Base-by-base conservation (phyloP, 1,139 yeast genomes). In the Debaryomyces robertsiae region DNA sequence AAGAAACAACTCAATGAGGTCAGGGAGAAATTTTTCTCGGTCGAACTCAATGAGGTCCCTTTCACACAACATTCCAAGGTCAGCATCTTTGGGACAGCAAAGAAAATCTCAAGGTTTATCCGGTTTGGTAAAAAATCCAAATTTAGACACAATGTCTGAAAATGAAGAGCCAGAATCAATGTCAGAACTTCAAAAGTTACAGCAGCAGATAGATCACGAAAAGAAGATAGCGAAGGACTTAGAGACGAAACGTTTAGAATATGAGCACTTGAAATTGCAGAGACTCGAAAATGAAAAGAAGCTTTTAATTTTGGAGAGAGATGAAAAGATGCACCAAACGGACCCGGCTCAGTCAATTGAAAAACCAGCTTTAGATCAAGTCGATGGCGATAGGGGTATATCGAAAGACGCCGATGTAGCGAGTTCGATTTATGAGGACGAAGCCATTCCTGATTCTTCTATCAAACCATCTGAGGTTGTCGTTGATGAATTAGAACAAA, bases 1-100 rank as follows among this genome's bases (percentile, higher is more conserved):
- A 1, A 53, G 78, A 35, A 62, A 61, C 40, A 73, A 73, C 49
- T 69, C 75, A 6, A 62, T 73, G 39, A 57, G 77, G 27, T 55
- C 68, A 2, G 69, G 63, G 4, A 46, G 55, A 36, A 52, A 59
- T 37, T 53, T 62, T 34, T 48, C 60, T 14, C 55, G 70, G 42
- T 46, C 64, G 9, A 53, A 54, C 5, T 61, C 67, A 1, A 41
- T 58, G 38, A 46, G 39, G 44, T 49, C 50, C 6, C 24, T 44
- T 35, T 24, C 50, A 18, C 32, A 49, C 42, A 42, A 47, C 28
- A 44, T 55, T 3, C 52, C 60, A 9, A 46, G 65, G 39, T 44
- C 57, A 10, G 44, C 57, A 2, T 53, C 57, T 7, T 45, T 53
- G 32, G 44, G 37, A 30, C 29, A 29, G 7, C 17, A 27, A n/a